A percentile compares a stretch with the other conserved stretches of the same genome.
Conservation (phyloP, 1,139 yeast species). For the Saccharomyces pastorianus region DNA sequence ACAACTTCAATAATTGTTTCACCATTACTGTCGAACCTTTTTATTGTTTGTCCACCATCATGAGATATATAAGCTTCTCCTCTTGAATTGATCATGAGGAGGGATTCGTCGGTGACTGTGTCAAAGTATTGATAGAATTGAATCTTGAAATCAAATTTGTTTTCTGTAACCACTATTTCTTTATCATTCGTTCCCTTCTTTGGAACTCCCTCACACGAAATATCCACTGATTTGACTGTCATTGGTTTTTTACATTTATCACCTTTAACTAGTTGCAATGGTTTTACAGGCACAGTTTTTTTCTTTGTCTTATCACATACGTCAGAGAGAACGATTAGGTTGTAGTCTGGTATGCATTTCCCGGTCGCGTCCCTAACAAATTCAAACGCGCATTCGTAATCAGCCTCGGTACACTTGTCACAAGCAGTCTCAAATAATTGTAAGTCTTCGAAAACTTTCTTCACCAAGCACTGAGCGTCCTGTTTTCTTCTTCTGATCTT, state of each 20-base stretch:
- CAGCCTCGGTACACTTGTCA: slow-evolving; percentile 49
- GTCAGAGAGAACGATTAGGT: slow-evolving; percentile 28
- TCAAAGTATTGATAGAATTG: slow-evolving; percentile 32
- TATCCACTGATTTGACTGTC: slow-evolving; percentile 19
- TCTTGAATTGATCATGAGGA: slow-evolving; percentile 52
- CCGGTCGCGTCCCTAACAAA: slow-evolving; percentile 40
- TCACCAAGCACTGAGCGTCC: slow-evolving; percentile 61
- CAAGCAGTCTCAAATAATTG: slow-evolving; percentile 52
- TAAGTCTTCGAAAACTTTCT: slow-evolving; percentile 52
- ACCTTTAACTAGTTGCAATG: slow-evolving; percentile 39
- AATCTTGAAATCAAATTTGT: slow-evolving; percentile 29
- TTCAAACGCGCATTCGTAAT: slow-evolving; percentile 67
- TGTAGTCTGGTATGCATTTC: slow-evolving; percentile 48
- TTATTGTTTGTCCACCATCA: slow-evolving; percentile 67
- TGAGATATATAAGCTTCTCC: slow-evolving; percentile 56
- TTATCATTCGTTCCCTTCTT: slow-evolving; percentile 5
- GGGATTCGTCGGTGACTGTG: slow-evolving; percentile 53
- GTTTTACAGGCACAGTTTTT: slow-evolving; percentile 13
- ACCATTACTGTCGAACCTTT: slow-evolving; percentile 36
- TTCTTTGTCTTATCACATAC: slow-evolving; percentile 28
- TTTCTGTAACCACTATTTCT: slow-evolving; percentile 24
- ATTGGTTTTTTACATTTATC: slow-evolving; percentile 37
- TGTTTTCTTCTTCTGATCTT: slow-evolving; percentile 60
- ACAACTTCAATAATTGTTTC: slow-evolving; percentile 46
- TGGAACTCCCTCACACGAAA: slow-evolving; percentile 27